phyloP scores from a whole-genome alignment of 441 rosid species.

The Corymbia citriodora region DNA sequence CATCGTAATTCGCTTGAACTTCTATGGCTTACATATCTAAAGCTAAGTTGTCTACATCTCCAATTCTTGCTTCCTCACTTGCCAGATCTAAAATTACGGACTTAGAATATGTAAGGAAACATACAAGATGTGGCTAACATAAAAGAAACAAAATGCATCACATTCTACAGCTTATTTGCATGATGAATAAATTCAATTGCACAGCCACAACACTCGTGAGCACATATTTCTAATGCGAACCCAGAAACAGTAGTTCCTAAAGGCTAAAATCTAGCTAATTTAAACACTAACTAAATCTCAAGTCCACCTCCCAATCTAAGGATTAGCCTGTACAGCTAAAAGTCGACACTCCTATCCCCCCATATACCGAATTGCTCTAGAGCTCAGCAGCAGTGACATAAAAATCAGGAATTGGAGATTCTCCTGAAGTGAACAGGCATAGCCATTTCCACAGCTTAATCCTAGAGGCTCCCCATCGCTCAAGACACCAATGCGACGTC shows the following conservation, averaged over 20 bases:
- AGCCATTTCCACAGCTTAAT: background rate
- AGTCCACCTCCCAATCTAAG: background rate
- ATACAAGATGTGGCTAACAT: background rate
- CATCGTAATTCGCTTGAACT: background rate
- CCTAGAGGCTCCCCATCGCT: background rate
- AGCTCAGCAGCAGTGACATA: background rate
- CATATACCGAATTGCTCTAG: background rate
- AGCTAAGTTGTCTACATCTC: background rate
- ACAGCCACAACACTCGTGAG: background rate
- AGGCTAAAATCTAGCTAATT: background rate
- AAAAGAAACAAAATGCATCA: background rate
- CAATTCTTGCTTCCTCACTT: background rate
- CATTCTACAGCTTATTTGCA: background rate
- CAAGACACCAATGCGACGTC: background rate
- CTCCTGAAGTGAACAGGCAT: background rate
- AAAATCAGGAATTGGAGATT: background rate
- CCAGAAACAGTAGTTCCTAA: background rate
- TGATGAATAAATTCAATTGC: background rate
- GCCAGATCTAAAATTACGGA: background rate
- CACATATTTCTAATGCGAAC: accelerated
- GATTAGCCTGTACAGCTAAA: background rate
- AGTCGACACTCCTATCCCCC: background rate
- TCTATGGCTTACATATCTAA: background rate
- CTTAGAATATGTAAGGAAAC: background rate
- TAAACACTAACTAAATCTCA: background rate